phyloP scores from a whole-genome alignment of 371 early-diverging fungal genomes.

The Actinomucor elegans region DNA sequence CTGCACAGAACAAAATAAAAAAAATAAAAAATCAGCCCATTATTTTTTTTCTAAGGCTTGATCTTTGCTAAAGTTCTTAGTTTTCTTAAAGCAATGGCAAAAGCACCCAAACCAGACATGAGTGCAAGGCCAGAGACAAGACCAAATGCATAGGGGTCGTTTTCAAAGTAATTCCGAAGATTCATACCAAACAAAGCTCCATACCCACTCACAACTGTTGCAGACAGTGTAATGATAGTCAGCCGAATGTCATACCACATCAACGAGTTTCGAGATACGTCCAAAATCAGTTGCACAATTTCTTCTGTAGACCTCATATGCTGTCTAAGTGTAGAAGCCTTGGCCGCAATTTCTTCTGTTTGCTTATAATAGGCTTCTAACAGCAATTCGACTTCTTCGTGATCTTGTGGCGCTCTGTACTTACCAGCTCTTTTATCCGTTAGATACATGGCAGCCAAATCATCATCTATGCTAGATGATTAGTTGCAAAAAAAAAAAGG shows the following conservation, averaged over 20 bases:
- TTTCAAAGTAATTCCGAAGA: conserved; percentile 71
- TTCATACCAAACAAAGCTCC: conserved; percentile 93
- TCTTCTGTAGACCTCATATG: conserved; percentile 86
- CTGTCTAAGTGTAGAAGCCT: conserved; percentile 62
- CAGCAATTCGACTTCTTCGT: conserved; percentile 86
- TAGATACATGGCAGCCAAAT: conserved; percentile 87
- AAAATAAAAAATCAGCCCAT: no score
- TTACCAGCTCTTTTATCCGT: conserved; percentile 70
- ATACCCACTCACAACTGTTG: conserved; percentile 53
- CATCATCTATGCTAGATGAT: conserved; percentile 88
- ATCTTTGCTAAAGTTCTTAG: conserved; percentile 35
- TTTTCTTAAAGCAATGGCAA: conserved; percentile 31
- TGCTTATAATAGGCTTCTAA: conserved; percentile 87
- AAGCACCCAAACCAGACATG: conserved; percentile 38
- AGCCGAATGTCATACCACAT: conserved; percentile 82
- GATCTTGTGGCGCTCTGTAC: conserved; percentile 59
- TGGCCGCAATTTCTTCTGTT: conserved; percentile 81
- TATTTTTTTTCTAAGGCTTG: conserved; percentile 14
- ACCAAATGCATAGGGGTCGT: conserved; percentile 67
- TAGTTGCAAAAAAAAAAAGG: no score
- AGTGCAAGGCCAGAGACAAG: conserved; percentile 58
- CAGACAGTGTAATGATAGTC: conserved; percentile 76
- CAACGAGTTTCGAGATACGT: conserved; percentile 81
- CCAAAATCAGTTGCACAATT: conserved; percentile 82
- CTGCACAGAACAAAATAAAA: neutral